Percentiles rank a stretch among this genome's conserved stretches.
These are phyloP conservation scores for Colletotrichum tropicale DNA, from an alignment of 2,329 filamentous ascomycete species.

Conservation along the genomic window DNA sequence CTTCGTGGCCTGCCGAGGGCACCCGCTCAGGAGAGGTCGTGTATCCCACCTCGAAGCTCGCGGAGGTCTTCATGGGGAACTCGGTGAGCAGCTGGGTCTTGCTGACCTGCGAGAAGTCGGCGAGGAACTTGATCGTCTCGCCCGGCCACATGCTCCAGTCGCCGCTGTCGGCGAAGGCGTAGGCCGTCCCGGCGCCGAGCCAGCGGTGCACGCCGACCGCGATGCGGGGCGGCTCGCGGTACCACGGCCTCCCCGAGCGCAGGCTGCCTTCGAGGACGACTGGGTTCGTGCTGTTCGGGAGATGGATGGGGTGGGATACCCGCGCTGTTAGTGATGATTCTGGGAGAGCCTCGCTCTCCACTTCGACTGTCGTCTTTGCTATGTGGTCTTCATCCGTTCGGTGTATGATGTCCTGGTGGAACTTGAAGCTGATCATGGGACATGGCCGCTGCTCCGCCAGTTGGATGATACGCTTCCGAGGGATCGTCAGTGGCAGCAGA, in stretches of 20 bases:
- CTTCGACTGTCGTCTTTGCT: conserved; percentile 31
- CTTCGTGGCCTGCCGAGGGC: conserved; percentile 29
- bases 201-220: conserved; percentile 37
- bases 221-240: conserved; percentile 27
- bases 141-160: conserved; percentile 36
- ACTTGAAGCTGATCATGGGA: conserved; percentile 38
- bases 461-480: conserved; percentile 37
- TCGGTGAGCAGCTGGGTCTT: conserved; percentile 32
- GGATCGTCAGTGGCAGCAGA: conserved; percentile 37
- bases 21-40: conserved; percentile 35
- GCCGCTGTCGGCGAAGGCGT: conserved; percentile 45
- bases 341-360: conserved; percentile 44
- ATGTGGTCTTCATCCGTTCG: not conserved
- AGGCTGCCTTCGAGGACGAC: conserved; percentile 41
- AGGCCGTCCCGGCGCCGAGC: conserved; percentile 37
- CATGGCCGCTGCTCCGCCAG: conserved; percentile 41
- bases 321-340: conserved; percentile 39
- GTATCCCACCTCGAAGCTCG: conserved; percentile 48
- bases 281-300: conserved; percentile 31
- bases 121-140: conserved; percentile 35
- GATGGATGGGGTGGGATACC: conserved; percentile 34
- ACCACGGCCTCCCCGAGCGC: conserved; percentile 24
- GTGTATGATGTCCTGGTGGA: conserved; percentile 43
- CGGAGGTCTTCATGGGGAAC: conserved; percentile 31
- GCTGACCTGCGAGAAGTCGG: conserved; percentile 34